A percentile compares a stretch with the other conserved stretches of the same genome.
These are phyloP conservation scores for Aspergillus sp. DNA, from an alignment of 2,329 filamentous ascomycete genomes.

Conservation along the genomic window DNA sequence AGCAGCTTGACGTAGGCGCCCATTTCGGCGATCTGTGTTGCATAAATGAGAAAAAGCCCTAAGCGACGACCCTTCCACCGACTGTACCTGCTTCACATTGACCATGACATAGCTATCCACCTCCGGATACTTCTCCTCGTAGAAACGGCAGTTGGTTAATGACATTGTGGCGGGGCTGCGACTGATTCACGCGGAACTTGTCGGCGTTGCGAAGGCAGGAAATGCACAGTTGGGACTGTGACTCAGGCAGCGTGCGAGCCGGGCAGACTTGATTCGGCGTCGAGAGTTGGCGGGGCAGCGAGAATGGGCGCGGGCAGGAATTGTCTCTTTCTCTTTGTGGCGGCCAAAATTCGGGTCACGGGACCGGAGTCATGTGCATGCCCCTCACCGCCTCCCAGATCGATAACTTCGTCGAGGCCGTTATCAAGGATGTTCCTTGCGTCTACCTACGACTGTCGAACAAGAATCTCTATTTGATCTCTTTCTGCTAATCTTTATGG, in stretches of 20 bases:
- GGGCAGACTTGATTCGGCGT: too few relatives aligned
- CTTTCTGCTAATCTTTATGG: too few relatives aligned
- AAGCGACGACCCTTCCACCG: constrained; percentile 1
- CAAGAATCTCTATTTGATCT: too few relatives aligned
- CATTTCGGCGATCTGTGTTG: constrained; percentile 87
- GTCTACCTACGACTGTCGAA: too few relatives aligned
- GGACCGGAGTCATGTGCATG: not conserved
- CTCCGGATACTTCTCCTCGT: constrained; percentile 95
- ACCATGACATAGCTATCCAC: constrained; percentile 99
- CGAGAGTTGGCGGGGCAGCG: too few relatives aligned
- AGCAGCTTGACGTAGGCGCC: constrained; percentile 98
- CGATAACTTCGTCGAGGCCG: not conserved
- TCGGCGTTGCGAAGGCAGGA: not conserved
- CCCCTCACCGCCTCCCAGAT: not conserved
- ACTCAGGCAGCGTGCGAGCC: too few relatives aligned
- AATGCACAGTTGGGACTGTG: not conserved
- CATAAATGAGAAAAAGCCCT: constrained; percentile 8
- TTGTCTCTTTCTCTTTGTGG: not conserved
- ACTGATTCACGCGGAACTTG: constrained; percentile 11
- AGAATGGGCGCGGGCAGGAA: too few relatives aligned
- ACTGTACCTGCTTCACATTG: constrained; percentile 84
- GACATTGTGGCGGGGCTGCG: constrained; percentile 63
- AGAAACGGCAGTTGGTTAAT: constrained; percentile 93
- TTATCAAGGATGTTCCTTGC: not conserved
- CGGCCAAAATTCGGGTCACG: not conserved